phyloP scores from a whole-genome alignment of 2,329 filamentous ascomycete genomes.

The Pseudocercospora fijiensis region DNA sequence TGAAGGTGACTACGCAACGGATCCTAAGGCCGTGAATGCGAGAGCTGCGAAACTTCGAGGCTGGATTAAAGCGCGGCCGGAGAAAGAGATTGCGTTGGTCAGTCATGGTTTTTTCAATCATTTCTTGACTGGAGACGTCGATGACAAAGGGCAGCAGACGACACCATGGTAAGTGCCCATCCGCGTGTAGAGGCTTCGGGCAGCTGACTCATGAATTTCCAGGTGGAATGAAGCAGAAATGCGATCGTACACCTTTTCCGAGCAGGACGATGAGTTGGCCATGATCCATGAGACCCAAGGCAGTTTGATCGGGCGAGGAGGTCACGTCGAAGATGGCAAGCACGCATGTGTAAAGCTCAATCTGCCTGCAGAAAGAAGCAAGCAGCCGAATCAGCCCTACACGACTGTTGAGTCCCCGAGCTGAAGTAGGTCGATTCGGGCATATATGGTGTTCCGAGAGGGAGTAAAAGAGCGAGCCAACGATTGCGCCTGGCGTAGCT shows the following conservation, averaged over 20 bases:
- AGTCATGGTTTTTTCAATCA: slow-evolving; percentile 36
- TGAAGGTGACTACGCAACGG: slow-evolving; percentile 31
- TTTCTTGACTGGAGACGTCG: slow-evolving; percentile 33
- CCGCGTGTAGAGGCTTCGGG: not conserved
- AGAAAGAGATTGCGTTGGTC: slow-evolving; percentile 35
- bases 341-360: slow-evolving; percentile 7
- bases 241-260: slow-evolving; percentile 32
- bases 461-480: not conserved
- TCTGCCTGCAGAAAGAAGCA: slow-evolving; percentile 7
- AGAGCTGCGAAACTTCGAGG: slow-evolving; percentile 30
- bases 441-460: not conserved
- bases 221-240: slow-evolving; percentile 35
- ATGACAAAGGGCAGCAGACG: slow-evolving; percentile 34
- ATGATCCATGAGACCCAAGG: slow-evolving; percentile 34
- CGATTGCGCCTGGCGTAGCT: not conserved
- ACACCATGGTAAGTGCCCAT: slow-evolving; percentile 29
- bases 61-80: slow-evolving; percentile 30
- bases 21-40: slow-evolving; percentile 28
- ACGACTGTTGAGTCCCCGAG: not conserved
- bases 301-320: slow-evolving; percentile 18
- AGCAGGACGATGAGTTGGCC: slow-evolving; percentile 30
- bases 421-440: not conserved
- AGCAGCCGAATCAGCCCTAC: slow-evolving; percentile 9
- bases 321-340: slow-evolving; percentile 10
- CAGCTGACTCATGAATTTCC: not conserved